Conservation (phyloP, 352 stramenopile genomes). For the Phytophthora vignae region DNA sequence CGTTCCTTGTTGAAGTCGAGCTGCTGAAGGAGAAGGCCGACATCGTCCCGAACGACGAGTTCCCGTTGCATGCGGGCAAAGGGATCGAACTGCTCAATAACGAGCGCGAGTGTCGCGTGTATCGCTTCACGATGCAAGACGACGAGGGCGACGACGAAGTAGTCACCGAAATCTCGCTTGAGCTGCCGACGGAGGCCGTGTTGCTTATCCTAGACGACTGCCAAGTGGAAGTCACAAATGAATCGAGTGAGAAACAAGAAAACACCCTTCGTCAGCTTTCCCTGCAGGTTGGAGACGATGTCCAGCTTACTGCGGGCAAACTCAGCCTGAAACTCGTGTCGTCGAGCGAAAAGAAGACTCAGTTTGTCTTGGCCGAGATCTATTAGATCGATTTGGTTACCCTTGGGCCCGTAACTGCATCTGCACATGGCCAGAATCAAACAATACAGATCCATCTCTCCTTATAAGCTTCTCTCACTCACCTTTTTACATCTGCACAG, state of each 20-base stretch:
- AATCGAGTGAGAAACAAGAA: constrained; percentile 1
- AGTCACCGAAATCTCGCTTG: constrained; percentile 31
- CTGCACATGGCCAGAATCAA: background rate
- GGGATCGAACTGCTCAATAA: constrained; percentile 47
- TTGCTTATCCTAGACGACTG: constrained; percentile 43
- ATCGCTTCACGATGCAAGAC: constrained; percentile 44
- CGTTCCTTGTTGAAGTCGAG: constrained; percentile 65
- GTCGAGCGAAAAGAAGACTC: constrained; percentile 19
- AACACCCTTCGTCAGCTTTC: constrained; percentile 9
- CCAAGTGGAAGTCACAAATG: constrained; percentile 31
- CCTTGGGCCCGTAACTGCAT: constrained; percentile 1
- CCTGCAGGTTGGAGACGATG: constrained; percentile 34
- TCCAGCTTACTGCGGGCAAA: constrained; percentile 26
- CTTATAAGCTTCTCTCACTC: background rate
- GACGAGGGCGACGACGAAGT: constrained; percentile 3
- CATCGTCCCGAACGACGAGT: constrained; percentile 26
- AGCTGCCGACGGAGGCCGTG: constrained; percentile 45
- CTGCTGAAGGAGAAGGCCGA: constrained; percentile 49
- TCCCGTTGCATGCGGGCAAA: constrained; percentile 32
- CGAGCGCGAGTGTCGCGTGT: constrained; percentile 53
- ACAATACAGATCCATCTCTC: background rate
- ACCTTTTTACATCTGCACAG: constrained; percentile 33
- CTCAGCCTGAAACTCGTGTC: constrained; percentile 21
- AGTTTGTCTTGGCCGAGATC: constrained; percentile 40
- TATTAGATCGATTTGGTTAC: constrained; percentile 41